phyloP scores from a whole-genome alignment of 2,329 filamentous ascomycete genomes.

The Furcasterigmium sp. region DNA sequence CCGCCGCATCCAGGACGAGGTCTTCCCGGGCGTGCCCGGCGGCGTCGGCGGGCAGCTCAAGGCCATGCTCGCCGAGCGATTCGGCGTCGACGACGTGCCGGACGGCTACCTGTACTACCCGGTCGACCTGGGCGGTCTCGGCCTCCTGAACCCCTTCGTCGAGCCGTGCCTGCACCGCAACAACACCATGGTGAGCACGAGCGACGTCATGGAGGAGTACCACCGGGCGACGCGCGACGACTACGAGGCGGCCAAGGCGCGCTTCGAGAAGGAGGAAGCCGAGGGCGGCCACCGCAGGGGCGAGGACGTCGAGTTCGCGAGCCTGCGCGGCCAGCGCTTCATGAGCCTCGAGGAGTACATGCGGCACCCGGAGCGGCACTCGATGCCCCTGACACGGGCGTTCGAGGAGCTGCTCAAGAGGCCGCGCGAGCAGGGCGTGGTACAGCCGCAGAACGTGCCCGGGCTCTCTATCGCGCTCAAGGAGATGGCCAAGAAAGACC shows the following conservation, averaged over 20 bases:
- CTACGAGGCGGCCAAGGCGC: conserved; percentile 23
- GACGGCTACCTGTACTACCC: conserved; percentile 36
- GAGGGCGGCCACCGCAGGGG: conserved; percentile 3
- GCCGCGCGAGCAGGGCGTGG: conserved; percentile 19
- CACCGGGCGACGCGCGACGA: conserved; percentile 24
- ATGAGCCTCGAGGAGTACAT: conserved; percentile 33
- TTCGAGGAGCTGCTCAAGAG: conserved; percentile 22
- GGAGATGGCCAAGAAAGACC: no score
- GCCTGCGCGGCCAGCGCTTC: conserved; percentile 20
- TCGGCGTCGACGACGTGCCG: conserved; percentile 31
- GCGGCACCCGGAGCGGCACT: conserved; percentile 25
- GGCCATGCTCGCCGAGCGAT: conserved; percentile 40
- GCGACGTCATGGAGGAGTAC: conserved; percentile 17
- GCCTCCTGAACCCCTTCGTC: conserved; percentile 28
- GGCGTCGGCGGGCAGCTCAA: conserved; percentile 38
- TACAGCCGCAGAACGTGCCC: conserved; percentile 14
- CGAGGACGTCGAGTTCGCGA: conserved; percentile 6
- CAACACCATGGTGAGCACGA: conserved; percentile 16
- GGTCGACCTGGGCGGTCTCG: conserved; percentile 31
- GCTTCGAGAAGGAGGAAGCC: conserved; percentile 20
- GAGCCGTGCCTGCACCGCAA: conserved; percentile 19
- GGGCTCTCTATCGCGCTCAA: conserved; percentile 9
- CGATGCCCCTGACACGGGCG: conserved; percentile 14
- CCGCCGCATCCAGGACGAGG: conserved; percentile 41
- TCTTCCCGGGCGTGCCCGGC: conserved; percentile 33